Evolutionary conservation across 169 alveolate species (phyloP), one percentile per base, ranked within the genome.

Genomic region (Babesia ovis): DNA sequence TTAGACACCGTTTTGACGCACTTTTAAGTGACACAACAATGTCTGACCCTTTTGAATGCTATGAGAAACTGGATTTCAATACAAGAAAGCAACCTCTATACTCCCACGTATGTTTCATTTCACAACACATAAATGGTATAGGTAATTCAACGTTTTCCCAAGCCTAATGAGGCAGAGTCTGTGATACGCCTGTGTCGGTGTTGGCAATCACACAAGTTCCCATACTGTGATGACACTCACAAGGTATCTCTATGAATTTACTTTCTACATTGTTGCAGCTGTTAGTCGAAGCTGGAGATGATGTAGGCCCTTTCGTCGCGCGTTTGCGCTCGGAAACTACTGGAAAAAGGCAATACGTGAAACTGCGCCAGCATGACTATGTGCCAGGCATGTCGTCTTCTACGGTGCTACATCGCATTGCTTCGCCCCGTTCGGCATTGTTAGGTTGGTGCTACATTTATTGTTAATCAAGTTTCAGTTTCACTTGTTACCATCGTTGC

Each of bases 151-250:
- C 50, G 74, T 51, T 70, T 67, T 59, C 85, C 89, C 27, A 91
- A 92, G 23, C 69, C 85, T 14, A 69, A 71, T 50, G 76, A 60
- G 37, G 82, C 85, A 16, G 95, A 91, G 32, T 73, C 76, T 46
- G 42, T 46, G 35, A 71, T 89, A n/a, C 74, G 91, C 34, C 57
- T 91, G 53, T 91, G 95, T 64, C 89, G 95, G n/a, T 91, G 95
- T 66, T 91, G 95, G 95, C 95, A 91, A 66, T 84, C 92, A 25
- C 77, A 76, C 46, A 90, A 86, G 73, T 91, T 90, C 51, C 95
- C 95, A 23, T 89, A 85, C 83, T 91, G 95, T 50, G 95, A 91
- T 59, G 95, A 84, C 82, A 85, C 95, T 18, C 95, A 91, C 57
- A 91, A 89, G 85, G 95, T 90, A 51, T 53, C 29, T 45, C n/a